Conservation (phyloP, 2,329 filamentous ascomycete genomes). For the Aspergillus sp. region DNA sequence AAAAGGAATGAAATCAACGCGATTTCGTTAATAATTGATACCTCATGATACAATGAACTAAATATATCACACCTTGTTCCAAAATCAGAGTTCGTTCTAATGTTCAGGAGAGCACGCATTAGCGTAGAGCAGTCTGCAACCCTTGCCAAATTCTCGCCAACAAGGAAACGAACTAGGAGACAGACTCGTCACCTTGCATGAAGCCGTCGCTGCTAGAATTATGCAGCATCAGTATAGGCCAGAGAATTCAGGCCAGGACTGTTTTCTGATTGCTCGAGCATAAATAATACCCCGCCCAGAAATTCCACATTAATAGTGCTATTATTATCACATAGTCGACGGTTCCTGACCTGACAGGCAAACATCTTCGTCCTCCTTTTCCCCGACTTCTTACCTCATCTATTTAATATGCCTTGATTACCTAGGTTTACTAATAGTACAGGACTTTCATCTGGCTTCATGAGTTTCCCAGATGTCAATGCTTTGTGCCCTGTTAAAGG, state of each 20-base stretch:
- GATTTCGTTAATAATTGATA: conserved; percentile 18
- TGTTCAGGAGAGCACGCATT: background rate
- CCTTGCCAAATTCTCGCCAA: background rate
- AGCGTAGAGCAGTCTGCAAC: background rate
- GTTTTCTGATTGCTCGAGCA: conserved; percentile 8
- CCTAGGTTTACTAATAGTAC: background rate
- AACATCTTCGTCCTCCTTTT: background rate
- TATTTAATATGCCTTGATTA: background rate
- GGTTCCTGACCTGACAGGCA: background rate
- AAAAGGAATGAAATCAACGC: conserved; percentile 9
- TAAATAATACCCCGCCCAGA: background rate
- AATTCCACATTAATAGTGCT: conserved; percentile 7
- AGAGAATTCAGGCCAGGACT: background rate
- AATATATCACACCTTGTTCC: background rate
- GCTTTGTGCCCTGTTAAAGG: background rate
- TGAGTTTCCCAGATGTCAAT: background rate
- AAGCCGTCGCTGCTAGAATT: background rate
- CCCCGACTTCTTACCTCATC: background rate
- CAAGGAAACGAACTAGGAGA: background rate
- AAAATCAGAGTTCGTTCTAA: background rate
- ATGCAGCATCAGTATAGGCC: background rate
- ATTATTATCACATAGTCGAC: background rate
- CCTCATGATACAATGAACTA: conserved; percentile 18
- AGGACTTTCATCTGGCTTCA: background rate
- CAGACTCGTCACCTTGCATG: conserved; percentile 16